phyloP scores from a whole-genome alignment of 2,329 filamentous ascomycete genomes.

The Fusarium camptoceras region DNA sequence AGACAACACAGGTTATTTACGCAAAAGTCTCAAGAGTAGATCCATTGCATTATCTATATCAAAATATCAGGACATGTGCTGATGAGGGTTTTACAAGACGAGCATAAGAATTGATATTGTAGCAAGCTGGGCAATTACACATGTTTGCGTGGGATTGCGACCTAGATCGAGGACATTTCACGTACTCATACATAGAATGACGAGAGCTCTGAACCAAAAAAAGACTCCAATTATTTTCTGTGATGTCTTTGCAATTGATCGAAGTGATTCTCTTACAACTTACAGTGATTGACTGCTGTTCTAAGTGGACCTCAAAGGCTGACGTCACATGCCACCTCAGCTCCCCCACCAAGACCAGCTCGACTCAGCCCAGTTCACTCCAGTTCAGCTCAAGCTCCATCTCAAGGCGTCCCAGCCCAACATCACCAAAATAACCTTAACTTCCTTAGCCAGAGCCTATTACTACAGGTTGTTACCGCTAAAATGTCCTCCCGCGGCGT shows the following conservation, averaged over 20 bases:
- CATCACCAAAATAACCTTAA: conserved; percentile 23
- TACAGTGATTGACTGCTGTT: conserved; percentile 2
- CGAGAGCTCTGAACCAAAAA: background rate
- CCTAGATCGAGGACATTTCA: background rate
- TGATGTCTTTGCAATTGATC: background rate
- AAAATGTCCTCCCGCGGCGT: conserved; percentile 54
- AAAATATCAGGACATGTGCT: no score
- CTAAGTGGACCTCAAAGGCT: conserved; percentile 15
- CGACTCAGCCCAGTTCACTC: background rate
- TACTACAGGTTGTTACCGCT: background rate
- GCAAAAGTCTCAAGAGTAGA: accelerated
- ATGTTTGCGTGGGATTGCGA: background rate
- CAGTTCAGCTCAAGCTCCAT: conserved; percentile 15
- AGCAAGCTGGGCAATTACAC: background rate
- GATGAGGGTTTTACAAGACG: no score
- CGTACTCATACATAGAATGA: background rate
- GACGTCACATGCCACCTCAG: conserved; percentile 34
- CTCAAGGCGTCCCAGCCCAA: background rate
- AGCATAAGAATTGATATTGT: background rate
- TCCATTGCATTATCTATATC: no score
- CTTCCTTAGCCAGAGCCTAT: background rate
- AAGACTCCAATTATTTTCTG: background rate
- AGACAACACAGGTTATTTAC: accelerated
- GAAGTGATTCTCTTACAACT: background rate
- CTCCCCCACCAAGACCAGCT: conserved; percentile 1